Base-by-base conservation (phyloP, 2,329 filamentous ascomycete genomes). In the Bipolaris sorokiniana region DNA sequence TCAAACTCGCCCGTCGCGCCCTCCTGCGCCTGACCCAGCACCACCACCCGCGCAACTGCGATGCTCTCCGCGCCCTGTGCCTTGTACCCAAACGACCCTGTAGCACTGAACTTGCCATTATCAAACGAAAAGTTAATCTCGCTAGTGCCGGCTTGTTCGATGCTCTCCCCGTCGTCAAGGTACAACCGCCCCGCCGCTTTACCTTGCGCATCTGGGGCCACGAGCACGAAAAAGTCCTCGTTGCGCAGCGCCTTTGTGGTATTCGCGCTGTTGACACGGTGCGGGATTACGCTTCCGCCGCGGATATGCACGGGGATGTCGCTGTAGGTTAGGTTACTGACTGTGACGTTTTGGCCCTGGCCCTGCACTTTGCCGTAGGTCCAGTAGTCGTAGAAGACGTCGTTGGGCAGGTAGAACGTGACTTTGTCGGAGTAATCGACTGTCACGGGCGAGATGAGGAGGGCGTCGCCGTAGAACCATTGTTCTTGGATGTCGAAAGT, bases 131-230 rank as follows among this genome's bases (percentile, higher is more conserved):
- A 90, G 13, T 78, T 74, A 50, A 92, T 80, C 53, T 84, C 78
- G 6, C 82, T 85, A n/a, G 81, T 84, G 1, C 66, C 72, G 2
- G 76, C 60, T 74, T 90, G 90, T 56, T 84, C 78, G 48, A 93
- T 66, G 23, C 83, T 87, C 56, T 87, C 86, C 7, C 91, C 91
- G 59, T 96, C 91, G 64, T 95, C 91, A 5, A 95, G 77, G 72
- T 93, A 95, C 54, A 95, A 79, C 49, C 81, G 80, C 0, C 91
- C 91, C 1, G 70, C 74, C 0, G 91, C 91, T 6, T 78, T 84
- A 3, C 88, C 89, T 49, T 88, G 78, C 0, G 72, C 68, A 5
- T 83, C 86, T 0, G 90, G 82, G 0, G 90, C 88, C 42, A 96
- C 82, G 34, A 94, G 68, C 48, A 96, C 78, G 70, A 88, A 83